Conservation (phyloP, 2,329 filamentous ascomycete genomes). For the Elsinoe fawcettii region DNA sequence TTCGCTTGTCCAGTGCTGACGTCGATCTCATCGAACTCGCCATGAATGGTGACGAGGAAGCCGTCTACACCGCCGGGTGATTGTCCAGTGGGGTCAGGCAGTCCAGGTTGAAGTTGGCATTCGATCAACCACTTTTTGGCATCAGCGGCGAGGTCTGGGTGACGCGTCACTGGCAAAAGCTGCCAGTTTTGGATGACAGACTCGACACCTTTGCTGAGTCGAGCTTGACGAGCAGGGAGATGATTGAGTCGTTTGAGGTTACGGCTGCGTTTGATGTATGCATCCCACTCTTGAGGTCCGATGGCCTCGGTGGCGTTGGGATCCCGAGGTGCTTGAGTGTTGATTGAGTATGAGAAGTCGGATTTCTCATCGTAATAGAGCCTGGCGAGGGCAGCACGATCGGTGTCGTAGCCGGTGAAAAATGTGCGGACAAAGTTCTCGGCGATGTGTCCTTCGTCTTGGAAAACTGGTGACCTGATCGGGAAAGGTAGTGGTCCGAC, state of each 20-base stretch:
- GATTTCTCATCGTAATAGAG: constrained; percentile 70
- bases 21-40: constrained; percentile 73
- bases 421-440: constrained; percentile 69
- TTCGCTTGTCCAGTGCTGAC: constrained; percentile 47
- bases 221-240: constrained; percentile 53
- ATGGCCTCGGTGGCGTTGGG: constrained; percentile 28
- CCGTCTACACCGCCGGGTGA: constrained; percentile 63
- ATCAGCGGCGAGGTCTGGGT: constrained; percentile 62
- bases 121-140: constrained; percentile 73
- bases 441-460: constrained; percentile 66
- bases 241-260: constrained; percentile 66
- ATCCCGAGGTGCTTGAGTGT: constrained; percentile 51
- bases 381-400: constrained; percentile 55
- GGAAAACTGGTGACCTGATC: constrained; percentile 59
- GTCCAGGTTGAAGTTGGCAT: constrained; percentile 63
- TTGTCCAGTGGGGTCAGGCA: constrained; percentile 61
- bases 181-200: constrained; percentile 63
- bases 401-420: constrained; percentile 63
- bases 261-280: constrained; percentile 69
- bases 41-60: constrained; percentile 69
- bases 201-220: constrained; percentile 57
- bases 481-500: constrained; percentile 52
- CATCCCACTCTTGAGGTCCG: constrained; percentile 55
- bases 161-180: constrained; percentile 61
- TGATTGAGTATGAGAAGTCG: constrained; percentile 67